These are phyloP conservation scores for Solanum lignicaule DNA, from an alignment of 257 asterid species.

Conservation along the genomic window DNA sequence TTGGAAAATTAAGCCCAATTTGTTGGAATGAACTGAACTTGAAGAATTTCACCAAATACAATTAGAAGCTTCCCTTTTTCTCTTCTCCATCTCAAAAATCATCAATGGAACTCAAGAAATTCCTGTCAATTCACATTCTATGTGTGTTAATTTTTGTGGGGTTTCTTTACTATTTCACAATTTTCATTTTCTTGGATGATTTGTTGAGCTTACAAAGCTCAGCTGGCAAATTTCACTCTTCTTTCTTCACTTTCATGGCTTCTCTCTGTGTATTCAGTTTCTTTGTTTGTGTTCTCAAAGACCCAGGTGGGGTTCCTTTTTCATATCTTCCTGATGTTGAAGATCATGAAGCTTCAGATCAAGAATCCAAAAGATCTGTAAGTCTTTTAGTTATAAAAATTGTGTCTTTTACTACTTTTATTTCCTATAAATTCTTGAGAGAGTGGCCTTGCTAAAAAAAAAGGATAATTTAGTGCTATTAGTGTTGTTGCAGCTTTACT, in stretches of 20 bases:
- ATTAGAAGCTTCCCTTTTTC: neutral
- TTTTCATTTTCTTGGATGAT: constrained; percentile 62
- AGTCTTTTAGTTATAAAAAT: neutral
- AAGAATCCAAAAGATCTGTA: constrained; percentile 28
- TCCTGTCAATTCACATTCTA: constrained; percentile 47
- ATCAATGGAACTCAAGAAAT: constrained; percentile 43
- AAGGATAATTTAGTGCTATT: neutral
- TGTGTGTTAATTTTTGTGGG: constrained; percentile 39
- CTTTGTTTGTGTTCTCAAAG: constrained; percentile 40
- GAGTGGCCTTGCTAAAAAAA: neutral
- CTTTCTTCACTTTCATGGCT: constrained; percentile 49
- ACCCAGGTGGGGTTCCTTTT: constrained; percentile 64
- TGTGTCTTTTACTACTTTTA: neutral
- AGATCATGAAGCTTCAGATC: constrained; percentile 15
- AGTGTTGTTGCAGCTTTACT: neutral
- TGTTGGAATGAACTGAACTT: neutral
- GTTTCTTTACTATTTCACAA: constrained; percentile 52
- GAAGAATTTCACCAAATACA: constrained; percentile 3
- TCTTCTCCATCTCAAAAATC: constrained; percentile 7
- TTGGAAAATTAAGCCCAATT: neutral
- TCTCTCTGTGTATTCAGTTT: constrained; percentile 32
- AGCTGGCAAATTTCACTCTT: constrained; percentile 46
- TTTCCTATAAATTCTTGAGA: neutral
- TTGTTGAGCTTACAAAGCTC: constrained; percentile 53
- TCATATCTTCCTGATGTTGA: constrained; percentile 37